phyloP scores from a whole-genome alignment of 1,284 basidiomycete genomes.

The Microbotryomycetes sp. region DNA sequence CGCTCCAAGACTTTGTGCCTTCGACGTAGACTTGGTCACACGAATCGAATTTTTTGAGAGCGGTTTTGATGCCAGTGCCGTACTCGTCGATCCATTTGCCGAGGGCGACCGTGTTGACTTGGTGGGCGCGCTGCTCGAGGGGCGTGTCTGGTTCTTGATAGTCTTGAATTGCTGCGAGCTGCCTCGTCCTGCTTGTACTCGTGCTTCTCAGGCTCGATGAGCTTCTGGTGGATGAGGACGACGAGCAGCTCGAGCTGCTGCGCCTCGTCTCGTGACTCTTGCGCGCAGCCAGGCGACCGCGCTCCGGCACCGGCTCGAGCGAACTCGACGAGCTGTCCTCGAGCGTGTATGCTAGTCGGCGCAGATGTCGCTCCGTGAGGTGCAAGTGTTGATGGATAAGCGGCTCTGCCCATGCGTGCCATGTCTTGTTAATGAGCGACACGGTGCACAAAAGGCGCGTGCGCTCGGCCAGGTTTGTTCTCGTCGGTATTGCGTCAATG shows the following conservation, averaged over 20 bases:
- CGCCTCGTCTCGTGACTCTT: too few relatives aligned
- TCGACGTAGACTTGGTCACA: not conserved
- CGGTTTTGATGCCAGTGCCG: not conserved
- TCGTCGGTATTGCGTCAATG: not conserved
- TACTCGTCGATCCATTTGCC: not conserved
- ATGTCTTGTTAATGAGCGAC: not conserved
- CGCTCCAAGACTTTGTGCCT: not conserved
- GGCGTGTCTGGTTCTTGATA: not conserved
- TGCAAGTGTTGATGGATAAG: not conserved
- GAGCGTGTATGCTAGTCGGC: not conserved
- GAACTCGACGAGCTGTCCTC: too few relatives aligned
- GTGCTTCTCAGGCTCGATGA: not conserved
- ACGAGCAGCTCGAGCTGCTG: too few relatives aligned
- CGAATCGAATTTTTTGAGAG: not conserved
- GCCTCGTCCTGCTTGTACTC: not conserved
- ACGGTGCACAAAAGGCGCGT: not conserved
- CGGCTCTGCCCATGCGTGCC: not conserved
- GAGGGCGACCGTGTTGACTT: not conserved
- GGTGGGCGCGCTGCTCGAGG: not conserved
- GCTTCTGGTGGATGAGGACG: not conserved
- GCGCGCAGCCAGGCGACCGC: too few relatives aligned
- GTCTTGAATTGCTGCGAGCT: not conserved
- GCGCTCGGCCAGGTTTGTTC: not conserved
- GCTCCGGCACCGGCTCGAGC: too few relatives aligned
- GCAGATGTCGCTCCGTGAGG: not conserved